Base-by-base conservation (phyloP, 202 grass and related monocot genomes). In the Setaria italica region DNA sequence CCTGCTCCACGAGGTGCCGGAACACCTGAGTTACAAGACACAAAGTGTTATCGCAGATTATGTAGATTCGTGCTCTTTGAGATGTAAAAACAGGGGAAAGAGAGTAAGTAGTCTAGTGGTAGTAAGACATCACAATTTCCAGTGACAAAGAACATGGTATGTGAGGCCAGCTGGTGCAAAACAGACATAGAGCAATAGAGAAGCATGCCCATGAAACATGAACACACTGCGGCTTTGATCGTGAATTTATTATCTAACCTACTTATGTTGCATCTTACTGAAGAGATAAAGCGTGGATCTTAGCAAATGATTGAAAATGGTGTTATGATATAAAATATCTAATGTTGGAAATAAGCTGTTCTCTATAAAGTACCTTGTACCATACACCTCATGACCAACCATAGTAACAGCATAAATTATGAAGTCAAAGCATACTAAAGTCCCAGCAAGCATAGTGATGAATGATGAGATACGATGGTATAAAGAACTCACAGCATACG, bases 1-100 rank as follows among this genome's bases (percentile, higher is more conserved):
- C 88, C 45, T 42, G 81, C 72, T 98, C 95, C 60, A 95, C 86
- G 1, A 98, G 91, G 86, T 98, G 93, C 7, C 95, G 95, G 77
- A 98, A 95, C 64, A 98, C 95, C 95, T 98, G 85, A 17, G 19
- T 47, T 67, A 56, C 66, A 55, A 67, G 35, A 32, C 39, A 79
- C 17, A 65, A 67, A 35, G n/a, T 57, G 66, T 63, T 29, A 65
- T 62, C 16, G 30, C 47, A 67, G 58, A 72, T 13, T 73, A 66
- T 65, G 39, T 37, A 43, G 30, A 56, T 35, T 9, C 11, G 55
- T 45, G 58, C 3, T 30, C 6, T 15, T 30, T 14, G 33, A 53
- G 13, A 51, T 71, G 54, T 14, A 8, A 32, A 87, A 78, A 53
- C 49, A 68, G 4, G 0, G 19, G 5, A 3, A 50, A 75, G 1